Base-by-base conservation (phyloP, 78 protist species). In the Mantamonas sphyraenae region DNA sequence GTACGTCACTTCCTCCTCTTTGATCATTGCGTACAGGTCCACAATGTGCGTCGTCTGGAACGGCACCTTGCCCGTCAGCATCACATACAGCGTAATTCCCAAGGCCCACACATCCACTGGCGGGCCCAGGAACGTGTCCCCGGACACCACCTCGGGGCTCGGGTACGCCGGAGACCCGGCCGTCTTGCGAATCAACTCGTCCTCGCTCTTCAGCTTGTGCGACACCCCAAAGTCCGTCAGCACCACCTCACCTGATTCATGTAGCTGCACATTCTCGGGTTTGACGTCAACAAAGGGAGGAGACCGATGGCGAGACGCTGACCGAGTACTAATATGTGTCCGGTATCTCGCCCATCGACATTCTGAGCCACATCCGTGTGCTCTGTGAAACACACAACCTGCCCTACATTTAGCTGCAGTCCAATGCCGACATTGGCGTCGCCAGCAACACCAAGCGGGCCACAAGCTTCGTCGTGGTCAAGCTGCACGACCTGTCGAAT, bases 331-430 rank as follows among this genome's bases (percentile, higher is more conserved):
- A n/a, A n/a, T n/a, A n/a, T n/a, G n/a, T n/a, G n/a, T n/a, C n/a
- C 16, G 96, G 93, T 64, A 89, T 92, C 45, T 70, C 84, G 3
- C 99, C 99, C 35, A 71, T 93, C n/a, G 99, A 96, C 62, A 97
- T 96, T 53, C 78, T 96, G 10, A 59, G 91, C 24, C 99, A 96
- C 63, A 42, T 93, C 19, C 99, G 97, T 35, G 76, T 92, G 43
- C 38, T 87, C 53, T 93, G 93, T 71, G 96, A 93, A 70, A 92
- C 90, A 61, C 64, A 60, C 34, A 30, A 42, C 42, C 65, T 93
- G 53, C 89, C 94, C 43, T 96, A 88, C 75, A 26, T 79, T 61
- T 96, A 78, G 51, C 94, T 96, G 19, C 90, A 89, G 20, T 80
- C 92, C 35, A 86, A 87, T 70, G 90, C 82, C 59, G 87, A 87